Base-by-base conservation (phyloP, 2,329 filamentous ascomycete species). In the Penicillium rolfsii region DNA sequence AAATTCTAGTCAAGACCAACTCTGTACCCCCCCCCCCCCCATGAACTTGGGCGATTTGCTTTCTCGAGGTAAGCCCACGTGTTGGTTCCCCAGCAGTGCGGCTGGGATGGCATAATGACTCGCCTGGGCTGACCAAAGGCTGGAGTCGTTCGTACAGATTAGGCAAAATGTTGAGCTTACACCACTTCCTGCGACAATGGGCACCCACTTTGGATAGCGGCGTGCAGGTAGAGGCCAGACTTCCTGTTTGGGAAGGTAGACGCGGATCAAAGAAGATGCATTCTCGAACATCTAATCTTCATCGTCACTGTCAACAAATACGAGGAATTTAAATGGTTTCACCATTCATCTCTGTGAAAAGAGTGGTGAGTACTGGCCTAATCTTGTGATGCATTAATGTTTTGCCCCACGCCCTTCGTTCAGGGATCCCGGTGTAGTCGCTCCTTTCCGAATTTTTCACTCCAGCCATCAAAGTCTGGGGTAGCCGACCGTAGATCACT, bases 191-290 rank as follows among this genome's bases (percentile, higher is more conserved):
- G 54, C 48, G 26, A 33, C 45, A 11, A 1, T 1, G 19, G 19
- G 19, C 19, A 22, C 19, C 1, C 19, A 22, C 19, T 22, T 22
- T 1, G 19, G 19, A 26, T 1, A n/a, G 16, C 45, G 41, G 28
- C 50, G 28, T 30, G 30, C 28, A 60, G 63, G 46, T 54, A 41
- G n/a, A 16, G 4, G 28, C n/a, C 49, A 53, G 58, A 28, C 43
- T 63, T 64, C 66, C 63, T 57, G 49, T 55, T 62, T 24, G 19
- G 63, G 66, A 60, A 68, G 60, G 66, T 67, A 45, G 57, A 68
- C 57, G 61, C 66, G 66, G 50, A 4, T 26, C 35, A 11, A 8
- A 40, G 45, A 50, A 40, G 52, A 9, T 54, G 43, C 11, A 11
- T 55, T 52, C 19, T 57, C 33, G 38, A 41, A 48, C 22, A 57